Base-by-base conservation (phyloP, 495 filamentous ascomycete genomes). In the Penicillium paradoxum region DNA sequence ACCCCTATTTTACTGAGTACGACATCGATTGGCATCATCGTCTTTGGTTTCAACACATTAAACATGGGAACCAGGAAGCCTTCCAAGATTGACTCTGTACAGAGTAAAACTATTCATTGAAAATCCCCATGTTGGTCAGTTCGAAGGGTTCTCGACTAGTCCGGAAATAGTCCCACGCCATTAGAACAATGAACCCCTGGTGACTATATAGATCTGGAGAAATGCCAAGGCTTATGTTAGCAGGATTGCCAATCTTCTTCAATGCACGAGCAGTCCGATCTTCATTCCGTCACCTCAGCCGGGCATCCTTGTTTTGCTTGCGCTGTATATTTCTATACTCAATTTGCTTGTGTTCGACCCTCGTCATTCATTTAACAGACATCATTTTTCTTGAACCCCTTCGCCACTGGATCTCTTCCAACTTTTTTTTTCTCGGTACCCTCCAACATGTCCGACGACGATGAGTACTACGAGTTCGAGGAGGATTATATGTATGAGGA, bases 371-470 rank as follows among this genome's bases (percentile, higher is more conserved):
- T 21, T 34, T 14, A 22, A 3, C 18, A 22, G 17, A n/a, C 9
- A 2, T 7, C 15, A 11, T 10, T 17, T 11, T 17, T n/a, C n/a
- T n/a, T 30, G 7, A 17, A 18, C 5, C 19, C 1, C n/a, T 33
- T 43, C 5, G 13, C 25, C 21, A 33, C 38, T 18, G 27, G 21
- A 17, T 42, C 38, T 6, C 11, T 22, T 32, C 6, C 24, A 25
- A 21, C 30, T 39, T 32, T 47, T 45, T 38, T 30, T 38, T 54
- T 21, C 33, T 22, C 9, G 34, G 17, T 39, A 51, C 21, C 45
- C 30, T 55, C 27, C 37, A 62, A 46, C 44, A 78, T 78, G 75
- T 79, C 75, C 41, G 77, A 79, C 54, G 74, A 77, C 55, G 77
- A 79, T 38, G 75, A 78, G 17, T 75, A 73, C 47, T 73, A 71